These are phyloP conservation scores for Mayamaea pseudoterrestris DNA, from an alignment of 108 stramenopile species.

Conservation along the genomic window DNA sequence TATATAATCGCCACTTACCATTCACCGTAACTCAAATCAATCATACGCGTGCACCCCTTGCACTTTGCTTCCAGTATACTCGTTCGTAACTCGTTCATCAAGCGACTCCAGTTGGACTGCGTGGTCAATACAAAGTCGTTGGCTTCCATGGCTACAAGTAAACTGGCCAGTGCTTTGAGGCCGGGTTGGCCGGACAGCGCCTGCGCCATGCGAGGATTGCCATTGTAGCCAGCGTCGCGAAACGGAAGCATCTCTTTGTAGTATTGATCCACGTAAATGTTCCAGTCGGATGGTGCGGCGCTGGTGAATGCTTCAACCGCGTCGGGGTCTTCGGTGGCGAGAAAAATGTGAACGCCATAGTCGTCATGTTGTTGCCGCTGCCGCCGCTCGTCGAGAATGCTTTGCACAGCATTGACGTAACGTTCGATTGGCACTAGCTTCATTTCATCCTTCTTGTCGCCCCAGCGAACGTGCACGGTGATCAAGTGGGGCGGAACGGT, in stretches of 20 bases:
- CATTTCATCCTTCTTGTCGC: slow-evolving; percentile 40
- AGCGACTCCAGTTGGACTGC: slow-evolving; percentile 40
- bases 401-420: slow-evolving; percentile 23
- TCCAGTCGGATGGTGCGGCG: slow-evolving; percentile 17
- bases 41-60: slow-evolving; percentile 19
- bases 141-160: slow-evolving; percentile 48
- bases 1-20: too few species aligned
- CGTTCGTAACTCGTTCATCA: slow-evolving; percentile 39
- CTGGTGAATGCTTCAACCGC: slow-evolving; percentile 20
- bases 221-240: slow-evolving; percentile 6
- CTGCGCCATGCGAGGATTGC: slow-evolving; percentile 7
- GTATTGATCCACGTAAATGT: slow-evolving; percentile 27
- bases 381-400: slow-evolving; percentile 15
- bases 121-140: slow-evolving; percentile 46
- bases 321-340: slow-evolving; percentile 37
- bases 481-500: slow-evolving; percentile 25
- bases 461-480: slow-evolving; percentile 59
- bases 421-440: slow-evolving; percentile 19
- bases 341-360: slow-evolving; percentile 16
- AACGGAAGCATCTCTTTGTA: slow-evolving; percentile 1
- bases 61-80: slow-evolving; percentile 30
- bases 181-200: slow-evolving; percentile 16
- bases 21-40: slow-evolving; percentile 17
- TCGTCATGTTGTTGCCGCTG: background rate
- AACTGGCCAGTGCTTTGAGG: slow-evolving; percentile 23